A percentile compares a stretch with the other conserved stretches of the same genome.
phyloP scores from a whole-genome alignment of 257 asterid species.

The Agastache rugosa region DNA sequence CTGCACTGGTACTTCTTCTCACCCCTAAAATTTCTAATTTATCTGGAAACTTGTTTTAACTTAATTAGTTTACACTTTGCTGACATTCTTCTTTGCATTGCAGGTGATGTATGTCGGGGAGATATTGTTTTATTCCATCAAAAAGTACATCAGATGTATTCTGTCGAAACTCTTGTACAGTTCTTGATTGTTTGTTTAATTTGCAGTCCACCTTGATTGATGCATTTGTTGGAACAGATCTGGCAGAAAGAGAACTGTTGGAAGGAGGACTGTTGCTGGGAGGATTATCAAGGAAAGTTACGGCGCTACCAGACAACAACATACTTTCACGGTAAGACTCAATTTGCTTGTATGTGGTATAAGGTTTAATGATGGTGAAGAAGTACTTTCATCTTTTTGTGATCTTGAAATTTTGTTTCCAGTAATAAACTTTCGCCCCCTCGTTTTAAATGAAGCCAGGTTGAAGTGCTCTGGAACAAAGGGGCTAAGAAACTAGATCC shows the following conservation, averaged over 20 bases:
- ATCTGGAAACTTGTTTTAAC: neutral
- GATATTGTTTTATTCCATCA: constrained; percentile 79
- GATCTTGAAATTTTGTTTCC: neutral
- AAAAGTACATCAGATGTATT: constrained; percentile 61
- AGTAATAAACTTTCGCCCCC: neutral
- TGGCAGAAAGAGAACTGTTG: constrained; percentile 49
- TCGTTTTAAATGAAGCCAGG: constrained; percentile 43
- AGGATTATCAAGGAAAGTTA: constrained; percentile 79
- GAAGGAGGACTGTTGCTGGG: constrained; percentile 73
- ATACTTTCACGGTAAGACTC: constrained; percentile 78
- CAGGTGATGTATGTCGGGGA: constrained; percentile 88
- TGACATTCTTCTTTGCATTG: constrained; percentile 42
- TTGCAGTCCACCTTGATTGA: constrained; percentile 18
- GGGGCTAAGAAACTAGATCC: constrained; percentile 65
- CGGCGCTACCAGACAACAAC: constrained; percentile 82
- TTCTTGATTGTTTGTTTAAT: constrained; percentile 23
- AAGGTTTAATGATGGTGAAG: neutral
- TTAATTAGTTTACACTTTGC: constrained; percentile 13
- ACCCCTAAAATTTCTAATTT: neutral
- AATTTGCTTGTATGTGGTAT: neutral
- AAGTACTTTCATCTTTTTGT: constrained; percentile 12
- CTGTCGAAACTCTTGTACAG: neutral
- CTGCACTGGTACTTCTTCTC: constrained; percentile 65
- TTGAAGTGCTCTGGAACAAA: constrained; percentile 81
- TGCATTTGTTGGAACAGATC: constrained; percentile 44